Percentiles rank a stretch among this genome's conserved stretches.
These are phyloP conservation scores for Leavenworthia alabamica DNA, from an alignment of 345 rosid species.

Conservation along the genomic window DNA sequence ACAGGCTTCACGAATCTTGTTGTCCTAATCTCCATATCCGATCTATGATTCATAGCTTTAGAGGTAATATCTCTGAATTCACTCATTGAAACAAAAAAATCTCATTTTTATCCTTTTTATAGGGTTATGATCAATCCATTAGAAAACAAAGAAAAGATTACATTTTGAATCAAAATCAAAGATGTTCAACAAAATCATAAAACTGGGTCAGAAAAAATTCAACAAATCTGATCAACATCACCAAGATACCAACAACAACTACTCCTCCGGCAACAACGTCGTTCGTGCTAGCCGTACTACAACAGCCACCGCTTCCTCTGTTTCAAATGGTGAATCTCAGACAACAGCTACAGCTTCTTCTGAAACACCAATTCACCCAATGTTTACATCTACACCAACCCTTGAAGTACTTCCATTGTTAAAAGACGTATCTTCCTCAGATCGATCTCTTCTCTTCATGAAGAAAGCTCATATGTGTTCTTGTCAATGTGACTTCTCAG, in stretches of 20 bases:
- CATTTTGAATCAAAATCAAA: slow-evolving; percentile 14
- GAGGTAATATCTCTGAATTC: slow-evolving; percentile 1
- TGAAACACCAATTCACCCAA: slow-evolving; percentile 22
- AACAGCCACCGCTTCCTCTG: background rate
- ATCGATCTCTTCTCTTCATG: slow-evolving; percentile 35
- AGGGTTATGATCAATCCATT: slow-evolving; percentile 16
- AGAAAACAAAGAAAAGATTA: background rate
- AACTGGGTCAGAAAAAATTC: slow-evolving; percentile 34
- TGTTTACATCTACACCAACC: slow-evolving; percentile 26
- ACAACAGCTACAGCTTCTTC: slow-evolving; percentile 19
- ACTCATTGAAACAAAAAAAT: background rate
- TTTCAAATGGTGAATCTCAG: slow-evolving; percentile 24
- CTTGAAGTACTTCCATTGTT: slow-evolving; percentile 33
- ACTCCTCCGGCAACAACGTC: slow-evolving; percentile 23
- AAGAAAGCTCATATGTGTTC: slow-evolving; percentile 37
- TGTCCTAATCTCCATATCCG: background rate
- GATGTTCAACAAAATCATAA: slow-evolving; percentile 35
- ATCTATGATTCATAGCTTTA: background rate
- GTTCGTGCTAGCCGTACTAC: slow-evolving; percentile 22
- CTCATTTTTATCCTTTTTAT: background rate
- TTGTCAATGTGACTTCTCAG: slow-evolving; percentile 36
- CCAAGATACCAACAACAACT: slow-evolving; percentile 24
- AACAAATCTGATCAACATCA: slow-evolving; percentile 36
- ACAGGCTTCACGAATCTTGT: slow-evolving; percentile 5
- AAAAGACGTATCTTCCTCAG: slow-evolving; percentile 37